Evolutionary conservation across 2,329 filamentous ascomycete species (phyloP).

Genomic region (Fusarium decemcellulare): DNA sequence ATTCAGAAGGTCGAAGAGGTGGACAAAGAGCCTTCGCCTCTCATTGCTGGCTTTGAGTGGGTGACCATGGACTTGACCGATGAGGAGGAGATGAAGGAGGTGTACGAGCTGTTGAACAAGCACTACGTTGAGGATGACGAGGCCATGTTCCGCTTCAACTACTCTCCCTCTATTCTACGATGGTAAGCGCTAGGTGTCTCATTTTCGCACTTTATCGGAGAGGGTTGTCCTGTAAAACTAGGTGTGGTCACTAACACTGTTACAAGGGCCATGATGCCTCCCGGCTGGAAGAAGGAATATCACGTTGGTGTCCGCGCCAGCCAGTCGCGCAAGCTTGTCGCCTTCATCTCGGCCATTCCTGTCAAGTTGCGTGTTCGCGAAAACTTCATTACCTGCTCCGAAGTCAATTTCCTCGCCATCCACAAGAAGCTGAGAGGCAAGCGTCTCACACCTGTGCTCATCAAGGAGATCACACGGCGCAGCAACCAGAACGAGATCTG

Average conservation of each 20-base stretch:
- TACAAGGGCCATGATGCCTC: constrained; percentile 90
- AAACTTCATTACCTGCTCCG: constrained; percentile 82
- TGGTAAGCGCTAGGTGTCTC: constrained; percentile 70
- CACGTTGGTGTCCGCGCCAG: constrained; percentile 92
- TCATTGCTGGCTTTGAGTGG: constrained; percentile 94
- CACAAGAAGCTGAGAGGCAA: constrained; percentile 98
- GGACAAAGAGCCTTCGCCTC: constrained; percentile 79
- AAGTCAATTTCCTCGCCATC: constrained; percentile 98
- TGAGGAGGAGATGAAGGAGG: constrained; percentile 85
- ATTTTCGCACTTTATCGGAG: neutral
- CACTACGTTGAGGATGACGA: constrained; percentile 99
- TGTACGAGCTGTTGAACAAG: constrained; percentile 90
- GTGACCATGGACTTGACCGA: constrained; percentile 88
- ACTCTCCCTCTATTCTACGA: constrained; percentile 88
- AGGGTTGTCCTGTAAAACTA: neutral
- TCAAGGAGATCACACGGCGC: constrained; percentile 96
- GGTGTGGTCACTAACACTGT: no score
- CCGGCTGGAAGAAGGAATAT: constrained; percentile 95
- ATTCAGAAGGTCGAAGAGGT: constrained; percentile 84
- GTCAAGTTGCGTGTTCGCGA: constrained; percentile 85
- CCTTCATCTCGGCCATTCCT: constrained; percentile 95
- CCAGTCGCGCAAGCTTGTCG: constrained; percentile 88
- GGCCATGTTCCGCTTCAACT: constrained; percentile 98
- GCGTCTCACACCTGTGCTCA: constrained; percentile 91
- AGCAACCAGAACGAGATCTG: constrained; percentile 90